Base-by-base conservation (phyloP, 169 alveolate species). In the Plasmodium knowlesi region DNA sequence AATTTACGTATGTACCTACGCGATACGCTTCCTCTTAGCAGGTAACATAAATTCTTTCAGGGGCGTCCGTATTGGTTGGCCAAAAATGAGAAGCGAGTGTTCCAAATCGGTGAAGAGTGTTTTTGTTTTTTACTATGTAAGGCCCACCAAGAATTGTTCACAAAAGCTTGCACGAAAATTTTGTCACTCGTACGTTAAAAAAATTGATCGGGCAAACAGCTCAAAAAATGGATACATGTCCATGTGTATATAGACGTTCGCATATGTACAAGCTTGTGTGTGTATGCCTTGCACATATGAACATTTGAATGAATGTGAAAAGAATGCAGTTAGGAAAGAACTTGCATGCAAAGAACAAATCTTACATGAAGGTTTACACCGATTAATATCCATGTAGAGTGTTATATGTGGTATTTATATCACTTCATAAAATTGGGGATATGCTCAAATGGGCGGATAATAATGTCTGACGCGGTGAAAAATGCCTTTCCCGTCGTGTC, bases 261-360 rank as follows among this genome's bases (percentile, higher is more conserved):
- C 46, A 78, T 78, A 61, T 78, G 70, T 78, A 78, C 57, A 78
- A 43, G 30, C 74, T 22, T 25, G 32, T n/a, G 74, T 61, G 74
- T 78, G 50, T 78, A 78, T 78, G 1, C 84, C 34, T 2, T 34
- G 30, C 57, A 39, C 46, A 78, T 78, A 37, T 16, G 84, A 4
- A 8, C 10, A 78, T 78, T 78, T 78, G 9, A 78, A 78, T n/a
- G 37, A 61, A 25, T 61, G 74, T 0, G 32, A 19, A 61, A 61
- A 14, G 14, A 61, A 25, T 25, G 10, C 74, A 0, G 28, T 25
- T 19, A 25, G 74, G 74, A 61, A 61, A 14, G 19, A 61, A 25
- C 74, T 46, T n/a, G 57, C 25, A 61, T 16, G 74, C 32, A n/a
- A 22, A 8, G 32, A 19, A 8, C 14, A 61, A 25, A 34, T 61